A percentile compares a stretch with the other conserved stretches of the same genome.
These are phyloP conservation scores for Botrytis porri DNA, from an alignment of 2,329 filamentous ascomycete species.

Conservation along the genomic window DNA sequence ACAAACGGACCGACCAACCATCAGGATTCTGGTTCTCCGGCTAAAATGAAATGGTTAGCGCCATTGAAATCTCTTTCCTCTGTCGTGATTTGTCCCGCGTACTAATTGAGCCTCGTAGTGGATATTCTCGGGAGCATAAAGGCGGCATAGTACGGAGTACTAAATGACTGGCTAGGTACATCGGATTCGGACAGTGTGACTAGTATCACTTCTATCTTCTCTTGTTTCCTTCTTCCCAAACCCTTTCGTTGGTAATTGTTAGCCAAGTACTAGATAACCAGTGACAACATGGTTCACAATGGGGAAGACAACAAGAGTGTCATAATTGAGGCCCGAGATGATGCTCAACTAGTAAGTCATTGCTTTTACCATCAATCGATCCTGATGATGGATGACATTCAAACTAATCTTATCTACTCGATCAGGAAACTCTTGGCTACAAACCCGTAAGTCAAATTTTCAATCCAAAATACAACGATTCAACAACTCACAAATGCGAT, in stretches of 20 bases:
- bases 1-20: neutral
- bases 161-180: neutral
- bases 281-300: constrained; percentile 4
- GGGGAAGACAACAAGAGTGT: constrained; percentile 16
- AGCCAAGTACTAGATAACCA: neutral
- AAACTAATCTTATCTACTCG: constrained; percentile 19
- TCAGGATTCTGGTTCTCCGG: neutral
- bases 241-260: neutral
- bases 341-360: constrained; percentile 19
- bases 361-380: neutral
- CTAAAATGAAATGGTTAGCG: constrained; percentile 1
- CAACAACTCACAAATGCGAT: constrained; percentile 22
- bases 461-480: neutral
- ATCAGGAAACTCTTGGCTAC: constrained; percentile 50
- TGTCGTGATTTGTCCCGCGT: neutral
- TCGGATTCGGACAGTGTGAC: too few species aligned
- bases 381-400: neutral
- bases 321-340: constrained; percentile 16
- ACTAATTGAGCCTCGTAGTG: neutral
- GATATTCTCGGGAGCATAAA: constrained; percentile 1
- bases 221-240: neutral
- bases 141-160: neutral
- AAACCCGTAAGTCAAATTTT: constrained; percentile 46
- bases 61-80: constrained; percentile 8
- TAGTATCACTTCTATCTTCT: neutral